Base-by-base conservation (phyloP, 371 early-diverging fungal genomes). In the Mortierella sp. region DNA sequence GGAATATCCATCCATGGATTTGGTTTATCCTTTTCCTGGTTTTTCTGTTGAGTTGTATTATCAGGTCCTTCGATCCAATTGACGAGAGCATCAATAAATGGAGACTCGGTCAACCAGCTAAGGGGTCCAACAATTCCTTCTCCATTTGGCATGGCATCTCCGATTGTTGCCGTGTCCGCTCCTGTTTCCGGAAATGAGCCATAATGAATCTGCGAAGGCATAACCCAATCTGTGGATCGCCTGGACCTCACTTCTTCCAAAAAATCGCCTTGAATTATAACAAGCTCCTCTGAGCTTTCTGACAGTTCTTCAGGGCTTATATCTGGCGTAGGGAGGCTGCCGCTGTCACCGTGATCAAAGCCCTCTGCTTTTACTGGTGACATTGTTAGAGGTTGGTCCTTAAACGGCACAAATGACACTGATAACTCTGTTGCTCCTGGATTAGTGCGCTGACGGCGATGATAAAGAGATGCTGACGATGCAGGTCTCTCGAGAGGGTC, bases 1-100 rank as follows among this genome's bases (percentile, higher is more conserved):
- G 86, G 85, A 40, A 82, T 81, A 26, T 85, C 84, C 2, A 79
- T 60, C 64, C 72, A 71, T 2, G 81, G 81, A 29, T 80, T 80
- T 1, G 75, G 81, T 58, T 80, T 80, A 29, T 80, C 75, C 53
- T 71, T 80, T 10, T 80, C 80, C 17, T 61, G 66, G 42, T 10
- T 65, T 54, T 67, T 74, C 10, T 51, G 76, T 22, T 64, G 71
- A 0, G 49, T 29, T 7, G 59, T 49, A 7, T 53, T 37, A 1
- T 70, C 68, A 26, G 75, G 81, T 13, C 81, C 81, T 53, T 80
- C 81, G 22, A 80, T 64, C 81, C 81, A 80, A 35, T 57, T 75
- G 34, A 80, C 72, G 4, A 80, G 58, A 6, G 80, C 70, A 19
- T 74, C 80, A 10, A 80, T 54, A 22, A 74, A 70, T 5, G 81